phyloP scores from a whole-genome alignment of 2,329 filamentous ascomycete genomes.

The Elsinoe necatrix region DNA sequence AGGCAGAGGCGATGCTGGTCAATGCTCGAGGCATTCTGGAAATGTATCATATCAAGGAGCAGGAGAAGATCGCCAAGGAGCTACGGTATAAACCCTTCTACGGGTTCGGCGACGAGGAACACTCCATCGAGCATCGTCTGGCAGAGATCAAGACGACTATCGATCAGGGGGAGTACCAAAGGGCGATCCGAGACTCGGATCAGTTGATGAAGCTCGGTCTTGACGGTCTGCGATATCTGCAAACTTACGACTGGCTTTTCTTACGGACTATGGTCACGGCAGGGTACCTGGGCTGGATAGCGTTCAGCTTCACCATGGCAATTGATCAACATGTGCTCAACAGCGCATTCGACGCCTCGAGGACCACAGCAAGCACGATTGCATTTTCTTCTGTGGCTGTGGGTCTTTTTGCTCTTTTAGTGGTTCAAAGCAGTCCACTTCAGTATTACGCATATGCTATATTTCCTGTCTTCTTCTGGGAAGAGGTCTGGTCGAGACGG shows the following conservation, averaged over 20 bases:
- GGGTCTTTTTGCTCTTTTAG: slow-evolving; percentile 67
- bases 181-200: slow-evolving; percentile 71
- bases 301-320: slow-evolving; percentile 81
- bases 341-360: slow-evolving; percentile 54
- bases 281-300: slow-evolving; percentile 93
- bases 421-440: slow-evolving; percentile 66
- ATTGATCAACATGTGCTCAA: slow-evolving; percentile 81
- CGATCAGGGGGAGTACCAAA: slow-evolving; percentile 54
- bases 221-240: slow-evolving; percentile 80
- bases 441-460: slow-evolving; percentile 88
- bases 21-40: slow-evolving; percentile 85
- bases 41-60: slow-evolving; percentile 93
- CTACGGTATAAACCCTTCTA: slow-evolving; percentile 70
- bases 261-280: slow-evolving; percentile 77
- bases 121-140: slow-evolving; percentile 59
- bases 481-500: slow-evolving; percentile 78
- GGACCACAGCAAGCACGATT: slow-evolving; percentile 51
- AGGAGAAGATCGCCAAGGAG: slow-evolving; percentile 65
- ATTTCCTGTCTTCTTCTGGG: slow-evolving; percentile 94
- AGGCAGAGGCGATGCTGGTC: slow-evolving; percentile 73
- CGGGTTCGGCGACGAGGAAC: slow-evolving; percentile 55
- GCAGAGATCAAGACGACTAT: slow-evolving; percentile 61
- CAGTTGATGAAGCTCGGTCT: slow-evolving; percentile 68
- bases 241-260: slow-evolving; percentile 98
- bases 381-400: slow-evolving; percentile 71